Evolutionary conservation across 495 filamentous ascomycete genomes (phyloP).

Genomic region (Neurospora discreta): DNA sequence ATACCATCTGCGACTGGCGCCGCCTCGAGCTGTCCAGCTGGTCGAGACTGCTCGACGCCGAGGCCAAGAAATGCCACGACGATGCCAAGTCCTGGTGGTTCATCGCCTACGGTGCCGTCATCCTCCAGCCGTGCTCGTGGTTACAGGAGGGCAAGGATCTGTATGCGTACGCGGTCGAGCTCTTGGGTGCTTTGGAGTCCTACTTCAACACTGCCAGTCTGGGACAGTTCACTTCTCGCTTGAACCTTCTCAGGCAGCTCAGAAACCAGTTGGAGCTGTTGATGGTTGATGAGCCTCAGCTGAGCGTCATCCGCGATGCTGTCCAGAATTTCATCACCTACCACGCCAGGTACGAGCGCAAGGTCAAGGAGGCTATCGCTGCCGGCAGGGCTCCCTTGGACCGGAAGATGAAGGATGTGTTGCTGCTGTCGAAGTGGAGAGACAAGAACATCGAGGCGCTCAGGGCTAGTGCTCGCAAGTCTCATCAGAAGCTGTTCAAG

Average conservation of each 20-base stretch:
- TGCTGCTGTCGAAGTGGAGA: constrained; percentile 88
- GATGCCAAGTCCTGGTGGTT: constrained; percentile 94
- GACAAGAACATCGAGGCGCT: constrained; percentile 88
- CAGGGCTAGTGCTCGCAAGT: constrained; percentile 75
- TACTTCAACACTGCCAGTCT: constrained; percentile 66
- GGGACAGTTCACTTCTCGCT: constrained; percentile 66
- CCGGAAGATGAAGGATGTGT: constrained; percentile 76
- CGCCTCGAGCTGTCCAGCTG: constrained; percentile 84
- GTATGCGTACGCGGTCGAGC: constrained; percentile 48
- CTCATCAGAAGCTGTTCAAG: constrained; percentile 85
- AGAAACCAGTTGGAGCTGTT: constrained; percentile 50
- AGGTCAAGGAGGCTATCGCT: constrained; percentile 48
- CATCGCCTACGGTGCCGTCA: constrained; percentile 76
- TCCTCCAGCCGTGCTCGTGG: constrained; percentile 59
- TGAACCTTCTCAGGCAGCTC: constrained; percentile 64
- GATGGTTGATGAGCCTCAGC: constrained; percentile 37
- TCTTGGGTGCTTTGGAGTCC: constrained; percentile 57
- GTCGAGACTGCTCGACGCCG: constrained; percentile 79
- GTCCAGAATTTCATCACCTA: constrained; percentile 68
- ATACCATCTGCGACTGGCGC: constrained; percentile 72
- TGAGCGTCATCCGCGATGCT: constrained; percentile 45
- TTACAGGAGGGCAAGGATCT: constrained; percentile 46
- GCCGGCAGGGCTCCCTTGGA: constrained; percentile 58
- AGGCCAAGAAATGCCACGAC: constrained; percentile 59
- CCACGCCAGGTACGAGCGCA: constrained; percentile 54